A percentile compares a stretch with the other conserved stretches of the same genome.
Evolutionary conservation across 371 early-diverging fungal species (phyloP).

Genomic region (Nematocida minor): DNA sequence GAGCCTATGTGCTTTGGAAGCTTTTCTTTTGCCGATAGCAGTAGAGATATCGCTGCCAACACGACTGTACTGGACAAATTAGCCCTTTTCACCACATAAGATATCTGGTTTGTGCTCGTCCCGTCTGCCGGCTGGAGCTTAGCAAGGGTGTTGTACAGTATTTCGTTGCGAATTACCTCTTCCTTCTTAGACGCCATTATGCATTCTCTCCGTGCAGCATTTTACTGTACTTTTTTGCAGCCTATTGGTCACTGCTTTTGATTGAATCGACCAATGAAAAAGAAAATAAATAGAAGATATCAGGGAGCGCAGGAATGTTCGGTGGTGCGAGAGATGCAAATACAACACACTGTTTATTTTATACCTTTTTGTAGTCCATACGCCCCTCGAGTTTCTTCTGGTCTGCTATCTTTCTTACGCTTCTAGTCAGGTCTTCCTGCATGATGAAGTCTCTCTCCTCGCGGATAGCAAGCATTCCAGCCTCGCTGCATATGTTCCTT

Average conservation of each 20-base stretch:
- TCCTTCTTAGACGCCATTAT: slow-evolving; percentile 24
- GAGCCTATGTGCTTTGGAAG: neutral
- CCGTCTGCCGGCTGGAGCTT: slow-evolving; percentile 25
- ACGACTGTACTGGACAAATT: slow-evolving; percentile 47
- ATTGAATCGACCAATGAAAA: neutral
- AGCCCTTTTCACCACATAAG: slow-evolving; percentile 21
- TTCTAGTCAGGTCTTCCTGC: slow-evolving; percentile 98
- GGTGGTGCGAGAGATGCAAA: neutral
- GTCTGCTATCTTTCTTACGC: slow-evolving; percentile 91
- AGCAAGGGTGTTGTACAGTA: slow-evolving; percentile 20
- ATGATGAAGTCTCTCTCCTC: slow-evolving; percentile 92
- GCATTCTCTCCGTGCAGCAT: neutral
- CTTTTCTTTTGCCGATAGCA: slow-evolving; percentile 24
- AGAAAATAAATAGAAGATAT: too few species aligned
- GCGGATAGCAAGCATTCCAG: slow-evolving; percentile 98
- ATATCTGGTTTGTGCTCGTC: slow-evolving; percentile 2
- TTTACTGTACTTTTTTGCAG: neutral
- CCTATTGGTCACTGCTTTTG: slow-evolving; percentile 4
- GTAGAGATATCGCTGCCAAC: slow-evolving; percentile 32
- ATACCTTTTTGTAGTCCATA: slow-evolving; percentile 73
- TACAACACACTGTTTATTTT: neutral
- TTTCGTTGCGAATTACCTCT: slow-evolving; percentile 12
- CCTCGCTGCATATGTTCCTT: slow-evolving; percentile 96
- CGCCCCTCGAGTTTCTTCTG: slow-evolving; percentile 95
- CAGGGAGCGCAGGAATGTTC: neutral